These are phyloP conservation scores for Trapa bicornis DNA, from an alignment of 345 rosid species.

Conservation along the genomic window DNA sequence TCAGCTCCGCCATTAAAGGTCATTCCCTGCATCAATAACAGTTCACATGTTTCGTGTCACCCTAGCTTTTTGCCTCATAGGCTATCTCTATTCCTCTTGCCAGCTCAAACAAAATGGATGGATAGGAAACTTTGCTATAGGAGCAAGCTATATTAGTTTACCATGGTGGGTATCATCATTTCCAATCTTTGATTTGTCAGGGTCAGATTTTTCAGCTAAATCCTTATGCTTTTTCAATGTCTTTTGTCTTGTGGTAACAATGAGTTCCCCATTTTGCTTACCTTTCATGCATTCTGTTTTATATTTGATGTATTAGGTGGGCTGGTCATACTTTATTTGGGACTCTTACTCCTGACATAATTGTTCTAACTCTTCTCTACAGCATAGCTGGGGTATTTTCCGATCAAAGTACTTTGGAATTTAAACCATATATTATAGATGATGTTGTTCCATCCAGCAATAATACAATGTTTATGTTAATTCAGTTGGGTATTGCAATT, in stretches of 20 bases:
- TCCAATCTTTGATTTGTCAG: too few species aligned
- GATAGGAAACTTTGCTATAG: constrained; percentile 91
- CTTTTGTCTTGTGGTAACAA: too few species aligned
- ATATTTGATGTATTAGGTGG: constrained; percentile 51
- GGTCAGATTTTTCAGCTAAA: too few species aligned
- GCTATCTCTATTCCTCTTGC: constrained; percentile 10
- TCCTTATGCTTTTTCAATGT: too few species aligned
- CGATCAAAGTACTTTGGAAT: background rate
- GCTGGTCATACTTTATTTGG: constrained; percentile 99
- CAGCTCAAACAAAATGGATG: constrained; percentile 99
- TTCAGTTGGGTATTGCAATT: constrained; percentile 84
- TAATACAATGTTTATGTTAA: constrained; percentile 8
- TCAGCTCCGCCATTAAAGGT: constrained; percentile 99
- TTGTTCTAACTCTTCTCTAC: constrained; percentile 87
- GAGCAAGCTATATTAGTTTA: constrained; percentile 93
- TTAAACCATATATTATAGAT: background rate
- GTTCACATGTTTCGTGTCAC: background rate
- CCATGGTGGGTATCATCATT: constrained; percentile 48
- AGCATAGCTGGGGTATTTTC: constrained; percentile 87
- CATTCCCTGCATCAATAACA: constrained; percentile 5
- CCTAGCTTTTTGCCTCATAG: background rate
- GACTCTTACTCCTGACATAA: constrained; percentile 79
- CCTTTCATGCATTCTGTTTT: background rate
- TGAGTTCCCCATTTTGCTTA: background rate
- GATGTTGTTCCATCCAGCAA: background rate